phyloP scores from a whole-genome alignment of 2,329 filamentous ascomycete species.

The Ascochyta viciae-villosae region DNA sequence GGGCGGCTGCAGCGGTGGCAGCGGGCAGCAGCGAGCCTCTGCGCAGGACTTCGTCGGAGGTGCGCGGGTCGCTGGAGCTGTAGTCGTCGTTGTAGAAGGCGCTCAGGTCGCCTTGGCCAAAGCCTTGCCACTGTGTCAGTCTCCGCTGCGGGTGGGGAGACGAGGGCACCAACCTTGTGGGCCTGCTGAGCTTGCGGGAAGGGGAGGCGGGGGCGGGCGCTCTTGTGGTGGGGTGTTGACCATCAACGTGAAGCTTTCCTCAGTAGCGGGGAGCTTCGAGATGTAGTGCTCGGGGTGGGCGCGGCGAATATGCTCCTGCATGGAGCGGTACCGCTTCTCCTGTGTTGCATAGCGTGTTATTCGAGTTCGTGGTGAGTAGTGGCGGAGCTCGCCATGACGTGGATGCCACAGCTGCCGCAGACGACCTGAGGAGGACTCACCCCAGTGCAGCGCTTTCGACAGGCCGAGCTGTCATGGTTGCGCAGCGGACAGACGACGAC shows the following conservation, averaged over 20 bases:
- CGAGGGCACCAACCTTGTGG: slow-evolving; percentile 41
- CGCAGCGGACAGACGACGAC: slow-evolving; percentile 96
- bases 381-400: slow-evolving; percentile 31
- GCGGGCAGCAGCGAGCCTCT: slow-evolving; percentile 69
- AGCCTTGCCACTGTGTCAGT: slow-evolving; percentile 51
- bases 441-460: slow-evolving; percentile 95
- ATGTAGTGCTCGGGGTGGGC: slow-evolving; percentile 98
- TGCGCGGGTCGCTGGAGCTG: slow-evolving; percentile 71
- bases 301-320: slow-evolving; percentile 98
- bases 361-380: slow-evolving; percentile 20
- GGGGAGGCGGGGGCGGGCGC: slow-evolving; percentile 63
- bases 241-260: slow-evolving; percentile 95
- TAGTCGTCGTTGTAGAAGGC: slow-evolving; percentile 72
- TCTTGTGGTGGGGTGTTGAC: slow-evolving; percentile 86
- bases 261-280: slow-evolving; percentile 94
- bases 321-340: slow-evolving; percentile 96
- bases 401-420: slow-evolving; percentile 13
- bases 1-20: slow-evolving; percentile 80
- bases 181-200: slow-evolving; percentile 48
- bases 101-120: slow-evolving; percentile 65
- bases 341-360: slow-evolving; percentile 54
- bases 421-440: slow-evolving; percentile 68
- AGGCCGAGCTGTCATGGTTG: slow-evolving; percentile 96
- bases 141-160: slow-evolving; percentile 41
- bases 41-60: slow-evolving; percentile 72